Evolutionary conservation across 192 early-diverging fungal genomes (phyloP), one percentile per base, ranked within the genome.

Genomic region (Chytriomyces hyalinus): DNA sequence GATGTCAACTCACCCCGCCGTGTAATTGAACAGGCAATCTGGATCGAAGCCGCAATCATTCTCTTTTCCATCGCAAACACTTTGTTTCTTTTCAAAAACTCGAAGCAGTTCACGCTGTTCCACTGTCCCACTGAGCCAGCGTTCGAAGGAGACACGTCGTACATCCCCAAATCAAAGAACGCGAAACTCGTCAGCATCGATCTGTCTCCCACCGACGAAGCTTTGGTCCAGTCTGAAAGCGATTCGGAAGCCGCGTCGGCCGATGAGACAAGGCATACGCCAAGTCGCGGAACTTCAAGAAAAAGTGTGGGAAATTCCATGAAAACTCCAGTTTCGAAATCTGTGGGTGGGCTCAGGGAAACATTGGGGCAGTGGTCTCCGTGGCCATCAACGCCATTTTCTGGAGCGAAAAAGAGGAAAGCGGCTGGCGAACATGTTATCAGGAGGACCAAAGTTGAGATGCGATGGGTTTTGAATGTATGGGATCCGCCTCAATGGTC

Each of bases 401-500:
- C 20, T 20, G 53, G 15, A 20, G 20, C 53, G 61, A n/a, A 57
- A 62, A 44, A 73, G n/a, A 62, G 43, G 66, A 48, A 9, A 67
- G 66, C 66, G 11, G 46, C 43, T 67, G 66, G 66, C 11, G 20
- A 13, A 13, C 53, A 57, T n/a, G 53, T 13, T 57, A 4, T 36
- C 60, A 62, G 8, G 17, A 28, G 11, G 26, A 48, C 60, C 36
- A 73, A 75, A 50, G n/a, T 75, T 26, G 73, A 75, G 47, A n/a
- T 53, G 9, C 61, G 46, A 10, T 75, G 73, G 73, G 73, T 66
- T n/a, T 17, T 75, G n/a, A 47, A 47, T 22, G 64, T 75, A 28
- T 75, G 73, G 73, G 63, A 64, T 65, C 73, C 73, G 2, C 8
- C 17, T 10, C 61, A 66, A n/a, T 75, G 73, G 73, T 75, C 73